Evolutionary conservation across 1,139 yeast species (phyloP), one percentile per base, ranked within the genome.

Genomic region (Debaryomyces sp.): DNA sequence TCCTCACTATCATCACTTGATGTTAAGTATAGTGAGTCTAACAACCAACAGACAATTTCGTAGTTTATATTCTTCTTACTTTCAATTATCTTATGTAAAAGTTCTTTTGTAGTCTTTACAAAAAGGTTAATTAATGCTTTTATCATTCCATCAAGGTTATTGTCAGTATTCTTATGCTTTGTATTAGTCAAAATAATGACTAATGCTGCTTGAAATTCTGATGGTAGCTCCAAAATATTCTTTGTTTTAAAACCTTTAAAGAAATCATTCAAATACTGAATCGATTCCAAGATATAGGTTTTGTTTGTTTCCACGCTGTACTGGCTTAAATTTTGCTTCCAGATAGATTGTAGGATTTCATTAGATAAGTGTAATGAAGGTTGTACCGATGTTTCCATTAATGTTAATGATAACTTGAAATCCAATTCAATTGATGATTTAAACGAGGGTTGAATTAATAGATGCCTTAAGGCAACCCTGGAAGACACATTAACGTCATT

Each of bases 371-470:
- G 38, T 44, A 50, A 51, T 1, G 64, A 54, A 1, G 58, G 55
- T 2, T 55, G 47, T 10, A 50, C 47, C 0, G 61, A 52, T 0
- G 55, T 27, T 6, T 55, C 54, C 13, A 73, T 48, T 43, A 73
- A 37, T 12, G 54, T 45, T 6, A 65, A 37, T 1, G 73, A 51
- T 0, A 52, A 50, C 0, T 59, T 47, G 38, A 76, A 57, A 32
- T 81, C 71, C 0, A 70, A 64, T 59, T 85, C 89, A 15, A 84
- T 53, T 0, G 55, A 54, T 0, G 89, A 77, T 53, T 69, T 81
- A 55, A 71, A 78, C 0, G 87, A 76, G 5, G 87, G 85, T 7
- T 73, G 68, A 2, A 56, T 50, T 15, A 83, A 57, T 21, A 83
- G 55, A 49, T 77, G 76, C 4, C 55, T 38, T 10, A 81, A 55